These are phyloP conservation scores for Puccinia triticina DNA, from an alignment of 1,284 basidiomycete species.

Conservation along the genomic window DNA sequence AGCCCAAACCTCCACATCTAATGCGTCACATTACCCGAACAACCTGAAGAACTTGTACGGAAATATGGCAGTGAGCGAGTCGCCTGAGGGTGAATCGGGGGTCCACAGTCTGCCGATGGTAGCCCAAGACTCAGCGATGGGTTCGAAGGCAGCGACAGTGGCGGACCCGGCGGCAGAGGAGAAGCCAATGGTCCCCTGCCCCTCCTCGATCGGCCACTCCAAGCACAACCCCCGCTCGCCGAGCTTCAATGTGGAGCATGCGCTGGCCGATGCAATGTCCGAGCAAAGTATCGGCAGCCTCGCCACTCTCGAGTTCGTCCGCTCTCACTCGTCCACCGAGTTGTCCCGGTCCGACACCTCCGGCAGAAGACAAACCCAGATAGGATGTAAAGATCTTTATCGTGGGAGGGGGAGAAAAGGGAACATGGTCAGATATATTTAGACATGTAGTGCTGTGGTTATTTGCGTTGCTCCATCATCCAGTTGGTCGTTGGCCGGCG, in stretches of 20 bases:
- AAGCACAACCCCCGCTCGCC: slow-evolving; percentile 44
- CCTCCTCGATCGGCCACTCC: not conserved
- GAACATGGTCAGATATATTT: too few relatives aligned
- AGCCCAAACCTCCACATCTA: not conserved
- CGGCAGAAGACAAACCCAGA: too few relatives aligned
- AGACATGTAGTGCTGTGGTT: too few relatives aligned
- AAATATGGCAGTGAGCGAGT: not conserved
- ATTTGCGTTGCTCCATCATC: too few relatives aligned
- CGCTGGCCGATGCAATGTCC: slow-evolving; percentile 48
- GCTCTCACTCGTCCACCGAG: not conserved
- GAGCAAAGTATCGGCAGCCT: slow-evolving; percentile 33
- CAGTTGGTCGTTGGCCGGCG: too few relatives aligned
- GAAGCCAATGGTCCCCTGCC: not conserved
- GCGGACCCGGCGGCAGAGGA: not conserved
- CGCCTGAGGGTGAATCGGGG: not conserved
- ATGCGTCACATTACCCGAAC: not conserved
- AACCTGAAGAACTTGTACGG: slow-evolving; percentile 13
- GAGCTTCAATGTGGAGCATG: slow-evolving; percentile 42
- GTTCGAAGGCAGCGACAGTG: not conserved
- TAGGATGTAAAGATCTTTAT: too few relatives aligned
- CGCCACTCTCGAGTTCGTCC: not conserved
- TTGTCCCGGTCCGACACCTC: not conserved
- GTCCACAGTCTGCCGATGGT: not conserved
- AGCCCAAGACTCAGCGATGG: not conserved
- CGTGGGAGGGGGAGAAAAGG: too few relatives aligned